These are phyloP conservation scores for Colletotrichum lentis DNA, from an alignment of 2,329 filamentous ascomycete genomes.

Conservation along the genomic window DNA sequence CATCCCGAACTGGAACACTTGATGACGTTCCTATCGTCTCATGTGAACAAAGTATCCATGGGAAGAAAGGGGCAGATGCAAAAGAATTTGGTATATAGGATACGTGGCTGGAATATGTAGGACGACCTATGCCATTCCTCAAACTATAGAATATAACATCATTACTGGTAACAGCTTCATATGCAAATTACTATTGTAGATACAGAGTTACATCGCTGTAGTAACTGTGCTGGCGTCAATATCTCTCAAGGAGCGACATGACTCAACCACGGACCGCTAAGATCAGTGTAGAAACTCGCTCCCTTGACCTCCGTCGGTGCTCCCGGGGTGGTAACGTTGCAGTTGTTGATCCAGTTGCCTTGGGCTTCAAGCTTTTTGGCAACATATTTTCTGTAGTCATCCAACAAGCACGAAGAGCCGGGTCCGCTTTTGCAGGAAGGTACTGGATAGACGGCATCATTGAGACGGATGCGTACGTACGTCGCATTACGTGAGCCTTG, in stretches of 20 bases:
- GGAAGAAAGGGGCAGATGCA: not conserved
- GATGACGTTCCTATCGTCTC: not conserved
- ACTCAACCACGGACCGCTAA: constrained; percentile 41
- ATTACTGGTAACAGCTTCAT: not conserved
- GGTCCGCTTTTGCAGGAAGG: constrained; percentile 63
- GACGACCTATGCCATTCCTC: too few species aligned
- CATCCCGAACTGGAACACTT: too few species aligned
- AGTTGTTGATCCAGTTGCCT: constrained; percentile 59
- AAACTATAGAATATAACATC: not conserved
- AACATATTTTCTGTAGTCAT: constrained; percentile 56
- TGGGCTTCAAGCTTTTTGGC: constrained; percentile 55
- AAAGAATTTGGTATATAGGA: not conserved
- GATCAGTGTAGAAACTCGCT: constrained; percentile 59
- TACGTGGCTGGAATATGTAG: not conserved
- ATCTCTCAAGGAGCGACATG: constrained; percentile 16
- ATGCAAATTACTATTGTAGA: not conserved
- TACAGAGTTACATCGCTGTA: not conserved
- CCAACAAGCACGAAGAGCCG: constrained; percentile 60
- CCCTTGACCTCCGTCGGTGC: constrained; percentile 54
- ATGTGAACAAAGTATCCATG: not conserved
- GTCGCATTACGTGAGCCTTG: constrained; percentile 45
- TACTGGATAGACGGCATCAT: constrained; percentile 70
- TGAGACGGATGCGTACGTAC: constrained; percentile 66
- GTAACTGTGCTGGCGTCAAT: not conserved
- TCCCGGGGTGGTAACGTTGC: constrained; percentile 54